Percentiles rank a stretch among this genome's conserved stretches.
These are phyloP conservation scores for Mycena alexandri DNA, from an alignment of 768 basidiomycete genomes.

Conservation along the genomic window DNA sequence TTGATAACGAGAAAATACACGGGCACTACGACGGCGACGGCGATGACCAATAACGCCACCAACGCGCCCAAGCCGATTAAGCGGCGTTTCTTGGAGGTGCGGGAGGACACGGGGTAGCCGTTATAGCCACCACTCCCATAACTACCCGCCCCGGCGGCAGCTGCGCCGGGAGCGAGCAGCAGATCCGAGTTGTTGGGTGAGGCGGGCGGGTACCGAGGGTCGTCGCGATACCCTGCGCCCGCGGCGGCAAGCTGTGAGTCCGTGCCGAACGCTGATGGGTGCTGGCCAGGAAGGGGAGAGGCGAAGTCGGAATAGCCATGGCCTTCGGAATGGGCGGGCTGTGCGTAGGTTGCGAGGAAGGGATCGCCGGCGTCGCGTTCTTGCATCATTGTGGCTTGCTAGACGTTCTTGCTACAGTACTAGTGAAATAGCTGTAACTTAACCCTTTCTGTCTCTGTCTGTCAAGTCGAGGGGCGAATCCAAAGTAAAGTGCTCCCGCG, in stretches of 20 bases:
- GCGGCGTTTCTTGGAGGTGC: neutral
- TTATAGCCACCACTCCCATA: neutral
- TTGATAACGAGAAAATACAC: slow-evolving; percentile 71
- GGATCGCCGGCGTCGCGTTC: neutral
- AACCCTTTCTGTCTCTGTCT: too few species aligned
- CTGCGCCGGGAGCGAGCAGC: neutral
- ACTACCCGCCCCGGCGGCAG: neutral
- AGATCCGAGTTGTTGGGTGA: neutral
- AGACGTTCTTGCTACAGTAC: too few species aligned
- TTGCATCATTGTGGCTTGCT: too few species aligned
- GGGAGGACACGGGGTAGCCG: too few species aligned
- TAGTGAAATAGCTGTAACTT: too few species aligned
- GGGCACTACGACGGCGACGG: slow-evolving; percentile 64
- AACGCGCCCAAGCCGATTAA: neutral
- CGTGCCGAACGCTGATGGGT: neutral
- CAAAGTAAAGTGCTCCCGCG: too few species aligned
- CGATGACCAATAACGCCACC: slow-evolving; percentile 51
- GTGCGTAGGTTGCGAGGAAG: neutral
- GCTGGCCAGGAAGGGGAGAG: neutral
- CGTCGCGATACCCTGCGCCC: slow-evolving; percentile 2
- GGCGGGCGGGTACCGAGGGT: neutral
- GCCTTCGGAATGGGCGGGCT: neutral
- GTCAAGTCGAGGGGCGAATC: too few species aligned
- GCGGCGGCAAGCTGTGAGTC: neutral
- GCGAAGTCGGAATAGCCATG: neutral